Conservation (phyloP, 768 basidiomycete genomes). For the Sutorius australiensis region DNA sequence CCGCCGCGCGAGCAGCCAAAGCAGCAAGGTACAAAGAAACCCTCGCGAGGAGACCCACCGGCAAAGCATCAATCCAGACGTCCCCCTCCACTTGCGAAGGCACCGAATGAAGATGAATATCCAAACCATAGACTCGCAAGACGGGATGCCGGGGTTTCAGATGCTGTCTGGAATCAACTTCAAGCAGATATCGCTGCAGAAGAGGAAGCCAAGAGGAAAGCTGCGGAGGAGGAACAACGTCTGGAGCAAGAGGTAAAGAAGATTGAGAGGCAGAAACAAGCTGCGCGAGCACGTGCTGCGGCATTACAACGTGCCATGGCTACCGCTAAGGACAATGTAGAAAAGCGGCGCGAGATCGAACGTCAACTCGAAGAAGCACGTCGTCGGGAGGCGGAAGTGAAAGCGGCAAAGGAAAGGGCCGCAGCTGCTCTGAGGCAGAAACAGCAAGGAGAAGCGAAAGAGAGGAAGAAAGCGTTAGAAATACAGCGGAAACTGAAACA, state of each 20-base stretch:
- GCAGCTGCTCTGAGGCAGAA: constrained; percentile 29
- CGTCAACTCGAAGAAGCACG: constrained; percentile 30
- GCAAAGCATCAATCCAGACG: background rate
- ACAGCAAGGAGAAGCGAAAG: constrained; percentile 38
- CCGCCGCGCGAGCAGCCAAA: constrained; percentile 12
- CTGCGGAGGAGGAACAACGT: constrained; percentile 16
- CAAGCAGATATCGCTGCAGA: constrained; percentile 35
- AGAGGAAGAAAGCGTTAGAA: constrained; percentile 17
- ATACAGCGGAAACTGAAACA: constrained; percentile 42
- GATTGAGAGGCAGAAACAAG: constrained; percentile 8
- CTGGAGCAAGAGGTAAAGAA: constrained; percentile 19
- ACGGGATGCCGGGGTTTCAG: constrained; percentile 53
- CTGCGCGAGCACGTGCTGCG: constrained; percentile 10
- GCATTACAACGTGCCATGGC: constrained; percentile 17
- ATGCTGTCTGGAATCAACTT: constrained; percentile 51
- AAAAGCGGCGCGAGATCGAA: constrained; percentile 22
- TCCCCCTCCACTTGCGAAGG: background rate
- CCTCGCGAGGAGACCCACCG: background rate
- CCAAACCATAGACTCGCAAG: constrained; percentile 6
- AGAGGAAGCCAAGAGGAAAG: constrained; percentile 16
- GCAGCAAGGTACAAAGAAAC: background rate
- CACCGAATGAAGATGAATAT: background rate
- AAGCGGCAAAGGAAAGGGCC: constrained; percentile 23
- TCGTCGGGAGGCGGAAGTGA: constrained; percentile 25
- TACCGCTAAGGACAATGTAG: constrained; percentile 17